These are phyloP conservation scores for Cladosporium sp. DNA, from an alignment of 2,329 filamentous ascomycete genomes.

Conservation along the genomic window DNA sequence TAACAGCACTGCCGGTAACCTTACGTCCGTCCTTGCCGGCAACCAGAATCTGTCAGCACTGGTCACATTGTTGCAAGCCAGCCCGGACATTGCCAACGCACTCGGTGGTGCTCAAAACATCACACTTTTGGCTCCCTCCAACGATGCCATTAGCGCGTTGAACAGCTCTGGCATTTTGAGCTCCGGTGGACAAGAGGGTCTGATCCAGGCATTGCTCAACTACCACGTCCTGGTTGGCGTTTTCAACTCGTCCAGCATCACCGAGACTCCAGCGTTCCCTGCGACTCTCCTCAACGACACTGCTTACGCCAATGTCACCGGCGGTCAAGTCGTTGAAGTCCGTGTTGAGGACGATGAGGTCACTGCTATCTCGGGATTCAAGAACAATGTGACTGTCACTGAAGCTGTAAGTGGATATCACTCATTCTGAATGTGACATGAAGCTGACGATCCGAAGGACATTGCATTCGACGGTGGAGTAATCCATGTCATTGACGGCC, in stretches of 20 bases:
- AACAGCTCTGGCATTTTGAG: slow-evolving; percentile 39
- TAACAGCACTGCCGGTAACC: slow-evolving; percentile 24
- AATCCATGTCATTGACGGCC: slow-evolving; percentile 46
- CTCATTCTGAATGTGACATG: no score
- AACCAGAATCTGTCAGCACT: slow-evolving; percentile 40
- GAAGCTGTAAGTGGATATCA: slow-evolving; percentile 45
- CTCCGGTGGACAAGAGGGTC: slow-evolving; percentile 35
- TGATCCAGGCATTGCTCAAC: slow-evolving; percentile 51
- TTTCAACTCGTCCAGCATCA: slow-evolving; percentile 44
- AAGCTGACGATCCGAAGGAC: slow-evolving; percentile 35
- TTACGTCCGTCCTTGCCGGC: slow-evolving; percentile 37
- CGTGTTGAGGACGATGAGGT: slow-evolving; percentile 39
- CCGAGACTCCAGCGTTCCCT: slow-evolving; percentile 44
- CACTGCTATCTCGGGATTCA: slow-evolving; percentile 56
- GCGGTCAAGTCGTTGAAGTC: slow-evolving; percentile 59
- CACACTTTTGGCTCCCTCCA: slow-evolving; percentile 61
- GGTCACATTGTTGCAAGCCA: slow-evolving; percentile 40
- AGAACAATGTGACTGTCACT: slow-evolving; percentile 52
- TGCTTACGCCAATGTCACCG: slow-evolving; percentile 60
- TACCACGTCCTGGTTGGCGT: slow-evolving; percentile 63
- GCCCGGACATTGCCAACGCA: slow-evolving; percentile 41
- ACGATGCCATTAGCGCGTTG: slow-evolving; percentile 50
- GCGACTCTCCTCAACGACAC: slow-evolving; percentile 54
- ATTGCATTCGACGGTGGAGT: slow-evolving; percentile 48
- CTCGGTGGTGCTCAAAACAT: slow-evolving; percentile 52